Evolutionary conservation across 192 early-diverging fungal species (phyloP).

Genomic region (Bifiguratus adelaidae): DNA sequence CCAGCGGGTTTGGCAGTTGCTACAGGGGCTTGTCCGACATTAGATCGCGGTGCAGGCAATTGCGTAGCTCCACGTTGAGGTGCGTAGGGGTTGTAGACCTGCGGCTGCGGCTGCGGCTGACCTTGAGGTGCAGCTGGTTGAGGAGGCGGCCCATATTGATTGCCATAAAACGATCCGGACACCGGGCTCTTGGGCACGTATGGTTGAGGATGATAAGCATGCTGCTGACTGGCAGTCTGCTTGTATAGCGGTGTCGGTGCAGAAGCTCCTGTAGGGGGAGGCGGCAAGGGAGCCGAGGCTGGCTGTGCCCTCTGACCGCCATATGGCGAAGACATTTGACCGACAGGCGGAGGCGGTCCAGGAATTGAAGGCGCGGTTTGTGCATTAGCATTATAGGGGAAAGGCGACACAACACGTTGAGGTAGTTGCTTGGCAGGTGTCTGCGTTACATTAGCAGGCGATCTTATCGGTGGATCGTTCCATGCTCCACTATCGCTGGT

Average conservation of each 20-base stretch:
- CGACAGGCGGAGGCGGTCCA: background rate
- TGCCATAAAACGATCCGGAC: slow-evolving; percentile 11
- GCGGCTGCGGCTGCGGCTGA: slow-evolving; percentile 7
- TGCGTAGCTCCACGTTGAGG: slow-evolving; percentile 12
- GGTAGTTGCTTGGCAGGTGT: background rate
- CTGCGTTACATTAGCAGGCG: background rate
- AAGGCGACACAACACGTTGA: slow-evolving; percentile 23
- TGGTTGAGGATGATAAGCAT: slow-evolving; percentile 10
- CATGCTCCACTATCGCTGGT: slow-evolving; percentile 34
- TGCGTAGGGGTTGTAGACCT: slow-evolving; percentile 9
- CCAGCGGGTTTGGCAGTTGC: slow-evolving; percentile 27
- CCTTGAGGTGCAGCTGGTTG: slow-evolving; percentile 1
- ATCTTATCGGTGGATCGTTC: slow-evolving; percentile 43
- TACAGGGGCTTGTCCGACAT: slow-evolving; percentile 19
- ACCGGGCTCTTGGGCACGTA: slow-evolving; percentile 19
- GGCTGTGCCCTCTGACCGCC: slow-evolving; percentile 4
- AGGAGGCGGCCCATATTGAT: slow-evolving; percentile 3
- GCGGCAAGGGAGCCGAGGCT: slow-evolving; percentile 17
- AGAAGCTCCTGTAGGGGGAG: slow-evolving; percentile 26
- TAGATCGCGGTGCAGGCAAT: slow-evolving; percentile 12
- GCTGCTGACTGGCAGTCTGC: background rate
- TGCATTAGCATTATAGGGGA: too few species aligned
- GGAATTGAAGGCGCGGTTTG: background rate
- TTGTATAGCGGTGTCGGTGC: slow-evolving; percentile 8
- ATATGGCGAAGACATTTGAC: slow-evolving; percentile 4